Conservation (phyloP, 2,329 filamentous ascomycete genomes). For the Penicillium sp. region DNA sequence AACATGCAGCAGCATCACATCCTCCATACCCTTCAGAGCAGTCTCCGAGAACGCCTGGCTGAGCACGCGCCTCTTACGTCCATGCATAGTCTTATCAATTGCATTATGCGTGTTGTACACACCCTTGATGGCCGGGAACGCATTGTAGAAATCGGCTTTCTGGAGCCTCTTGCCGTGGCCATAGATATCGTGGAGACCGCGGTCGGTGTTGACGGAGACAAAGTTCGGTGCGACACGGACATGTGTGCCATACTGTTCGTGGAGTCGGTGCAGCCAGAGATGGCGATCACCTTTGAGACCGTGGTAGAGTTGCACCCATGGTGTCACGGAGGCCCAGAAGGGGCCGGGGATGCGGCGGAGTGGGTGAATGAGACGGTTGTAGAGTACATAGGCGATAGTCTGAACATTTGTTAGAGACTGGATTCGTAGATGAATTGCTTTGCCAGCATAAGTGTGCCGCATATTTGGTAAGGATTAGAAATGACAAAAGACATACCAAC, state of each 20-base stretch:
- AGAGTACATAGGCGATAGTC: slow-evolving; percentile 36
- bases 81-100: slow-evolving; percentile 69
- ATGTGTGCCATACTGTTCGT: slow-evolving; percentile 68
- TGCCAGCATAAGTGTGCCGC: background rate
- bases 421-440: too few relatives aligned
- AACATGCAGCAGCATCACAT: slow-evolving; percentile 67
- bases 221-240: slow-evolving; percentile 81
- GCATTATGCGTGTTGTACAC: slow-evolving; percentile 73
- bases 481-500: slow-evolving; percentile 22
- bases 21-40: slow-evolving; percentile 69
- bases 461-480: background rate
- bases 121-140: slow-evolving; percentile 67
- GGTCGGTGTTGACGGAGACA: slow-evolving; percentile 74
- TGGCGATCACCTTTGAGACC: slow-evolving; percentile 75
- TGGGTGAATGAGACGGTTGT: slow-evolving; percentile 44
- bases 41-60: slow-evolving; percentile 72
- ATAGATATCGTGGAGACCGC: slow-evolving; percentile 54
- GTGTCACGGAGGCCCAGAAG: slow-evolving; percentile 36
- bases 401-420: slow-evolving; percentile 8
- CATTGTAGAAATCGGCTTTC: slow-evolving; percentile 74
- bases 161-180: slow-evolving; percentile 46
- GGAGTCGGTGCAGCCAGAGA: slow-evolving; percentile 70
- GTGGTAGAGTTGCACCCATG: slow-evolving; percentile 69
- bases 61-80: slow-evolving; percentile 70
- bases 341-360: slow-evolving; percentile 39